Evolutionary conservation across 257 asterid species (phyloP).

Genomic region (Forsythia suspensa): DNA sequence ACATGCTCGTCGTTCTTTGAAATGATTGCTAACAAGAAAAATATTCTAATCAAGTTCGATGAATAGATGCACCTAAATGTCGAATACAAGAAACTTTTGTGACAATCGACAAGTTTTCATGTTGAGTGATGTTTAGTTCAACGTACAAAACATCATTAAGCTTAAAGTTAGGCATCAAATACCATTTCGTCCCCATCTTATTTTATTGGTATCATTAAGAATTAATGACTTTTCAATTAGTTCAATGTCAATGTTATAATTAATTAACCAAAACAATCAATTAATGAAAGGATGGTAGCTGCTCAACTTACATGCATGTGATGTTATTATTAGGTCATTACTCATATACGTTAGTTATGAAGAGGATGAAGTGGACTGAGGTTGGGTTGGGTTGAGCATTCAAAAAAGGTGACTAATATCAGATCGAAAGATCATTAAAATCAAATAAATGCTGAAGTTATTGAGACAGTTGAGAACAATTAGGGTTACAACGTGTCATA

Average conservation of each 20-base stretch:
- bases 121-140: too few species aligned
- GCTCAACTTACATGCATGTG: conserved; percentile 22
- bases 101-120: not conserved
- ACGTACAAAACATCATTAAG: too few species aligned
- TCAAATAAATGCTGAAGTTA: conserved; percentile 51
- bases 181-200: not conserved
- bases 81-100: not conserved
- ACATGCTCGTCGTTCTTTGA: too few species aligned
- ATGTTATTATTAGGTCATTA: conserved; percentile 24
- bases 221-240: conserved; percentile 13
- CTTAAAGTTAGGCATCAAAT: not conserved
- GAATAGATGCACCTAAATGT: not conserved
- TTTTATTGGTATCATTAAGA: not conserved
- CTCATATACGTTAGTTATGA: not conserved
- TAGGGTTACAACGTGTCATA: conserved; percentile 34
- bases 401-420: conserved; percentile 13
- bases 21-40: too few species aligned
- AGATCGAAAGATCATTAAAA: conserved; percentile 46
- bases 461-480: conserved; percentile 53
- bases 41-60: not conserved
- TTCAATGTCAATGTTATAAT: conserved; percentile 33
- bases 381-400: conserved; percentile 27
- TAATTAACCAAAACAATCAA: conserved; percentile 21
- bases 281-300: conserved; percentile 12
- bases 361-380: not conserved